Conservation (phyloP, 305 asterid genomes). For the Fraxinus xanthoxyloides region DNA sequence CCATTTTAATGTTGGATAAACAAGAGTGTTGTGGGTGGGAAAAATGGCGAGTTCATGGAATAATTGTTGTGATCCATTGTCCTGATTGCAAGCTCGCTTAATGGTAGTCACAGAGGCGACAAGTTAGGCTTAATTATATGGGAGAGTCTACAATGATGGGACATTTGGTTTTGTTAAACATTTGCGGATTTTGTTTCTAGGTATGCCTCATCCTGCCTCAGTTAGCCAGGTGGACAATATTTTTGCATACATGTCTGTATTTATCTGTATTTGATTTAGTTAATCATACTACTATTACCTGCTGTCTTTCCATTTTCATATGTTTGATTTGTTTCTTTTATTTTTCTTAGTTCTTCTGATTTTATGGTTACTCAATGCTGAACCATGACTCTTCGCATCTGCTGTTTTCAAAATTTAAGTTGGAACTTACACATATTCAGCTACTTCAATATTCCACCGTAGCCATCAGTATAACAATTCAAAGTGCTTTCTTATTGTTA, state of each 20-base stretch:
- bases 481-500: not conserved
- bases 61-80: not conserved
- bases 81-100: not conserved
- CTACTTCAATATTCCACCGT: not conserved
- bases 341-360: not conserved
- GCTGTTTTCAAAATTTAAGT: not conserved
- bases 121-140: not conserved
- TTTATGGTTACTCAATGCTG: not conserved
- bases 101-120: not conserved
- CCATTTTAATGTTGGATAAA: not conserved
- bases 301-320: not conserved
- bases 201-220: not conserved
- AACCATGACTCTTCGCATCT: not conserved
- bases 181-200: not conserved
- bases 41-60: not conserved
- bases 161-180: not conserved
- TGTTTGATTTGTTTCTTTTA: not conserved
- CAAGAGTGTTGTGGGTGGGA: not conserved
- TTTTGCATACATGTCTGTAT: not conserved
- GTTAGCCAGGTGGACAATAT: not conserved
- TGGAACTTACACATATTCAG: not conserved
- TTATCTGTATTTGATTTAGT: not conserved
- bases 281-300: not conserved
- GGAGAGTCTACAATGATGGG: not conserved
- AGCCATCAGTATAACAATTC: not conserved